Percentiles rank a stretch among this genome's conserved stretches.
Evolutionary conservation across 2,329 filamentous ascomycete species (phyloP).

Genomic region (Diatrype stigma): DNA sequence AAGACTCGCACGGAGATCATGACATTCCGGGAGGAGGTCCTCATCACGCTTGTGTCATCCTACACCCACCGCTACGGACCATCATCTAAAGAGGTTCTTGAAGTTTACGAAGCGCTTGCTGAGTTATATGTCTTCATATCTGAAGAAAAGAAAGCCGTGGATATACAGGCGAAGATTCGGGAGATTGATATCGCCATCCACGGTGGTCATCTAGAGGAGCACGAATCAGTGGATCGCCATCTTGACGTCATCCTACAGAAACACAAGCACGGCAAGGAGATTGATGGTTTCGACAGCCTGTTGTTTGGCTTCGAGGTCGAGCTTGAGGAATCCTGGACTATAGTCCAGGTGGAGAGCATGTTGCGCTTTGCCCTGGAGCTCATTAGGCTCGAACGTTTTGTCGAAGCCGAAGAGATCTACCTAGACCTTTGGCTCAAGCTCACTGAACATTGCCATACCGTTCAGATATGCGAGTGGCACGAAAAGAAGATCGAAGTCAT

Average conservation of each 20-base stretch:
- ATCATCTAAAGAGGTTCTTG: background rate
- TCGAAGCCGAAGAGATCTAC: conserved; percentile 41
- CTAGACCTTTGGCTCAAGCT: conserved; percentile 48
- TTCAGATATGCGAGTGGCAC: conserved; percentile 40
- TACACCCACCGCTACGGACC: conserved; percentile 4
- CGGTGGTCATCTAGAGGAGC: background rate
- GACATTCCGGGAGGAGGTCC: conserved; percentile 4
- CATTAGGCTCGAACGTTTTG: conserved; percentile 6
- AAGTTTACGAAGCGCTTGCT: background rate
- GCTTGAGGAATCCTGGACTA: conserved; percentile 1
- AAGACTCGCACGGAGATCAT: conserved; percentile 3
- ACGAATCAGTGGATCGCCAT: background rate
- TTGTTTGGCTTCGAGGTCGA: background rate
- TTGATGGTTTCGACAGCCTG: background rate
- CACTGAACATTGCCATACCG: conserved; percentile 38
- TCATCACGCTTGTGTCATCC: conserved; percentile 4
- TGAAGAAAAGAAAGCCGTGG: conserved; percentile 4
- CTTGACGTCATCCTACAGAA: conserved; percentile 1
- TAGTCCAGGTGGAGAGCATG: background rate
- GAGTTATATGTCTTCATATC: conserved; percentile 3
- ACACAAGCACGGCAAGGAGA: background rate
- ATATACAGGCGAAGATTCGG: conserved; percentile 1
- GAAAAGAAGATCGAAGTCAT: conserved; percentile 42
- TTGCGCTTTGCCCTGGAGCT: background rate
- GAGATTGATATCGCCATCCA: background rate